A percentile compares a stretch with the other conserved stretches of the same genome.
These are phyloP conservation scores for Xylaria sp. DNA, from an alignment of 2,329 filamentous ascomycete genomes.

Conservation along the genomic window DNA sequence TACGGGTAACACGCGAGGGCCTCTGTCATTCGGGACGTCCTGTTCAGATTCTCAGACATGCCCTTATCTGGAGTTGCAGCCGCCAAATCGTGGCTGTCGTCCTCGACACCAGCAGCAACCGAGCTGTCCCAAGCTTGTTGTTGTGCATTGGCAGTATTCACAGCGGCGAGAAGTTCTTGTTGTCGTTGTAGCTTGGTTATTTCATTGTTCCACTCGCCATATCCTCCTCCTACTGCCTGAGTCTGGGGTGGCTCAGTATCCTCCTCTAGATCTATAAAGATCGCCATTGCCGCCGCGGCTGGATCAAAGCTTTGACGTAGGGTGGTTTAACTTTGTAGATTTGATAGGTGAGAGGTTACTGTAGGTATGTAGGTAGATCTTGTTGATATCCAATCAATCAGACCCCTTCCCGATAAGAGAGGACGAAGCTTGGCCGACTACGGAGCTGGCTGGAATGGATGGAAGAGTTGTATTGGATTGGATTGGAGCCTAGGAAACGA, in stretches of 20 bases:
- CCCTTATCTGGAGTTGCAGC: conserved; percentile 3
- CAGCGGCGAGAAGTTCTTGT: conserved; percentile 23
- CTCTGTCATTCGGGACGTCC: conserved; percentile 64
- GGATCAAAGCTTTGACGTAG: too few relatives aligned
- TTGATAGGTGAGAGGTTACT: too few relatives aligned
- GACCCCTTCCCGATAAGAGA: conserved; percentile 13
- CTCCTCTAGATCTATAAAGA: conserved; percentile 30
- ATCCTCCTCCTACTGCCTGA: background rate
- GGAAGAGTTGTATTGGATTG: background rate
- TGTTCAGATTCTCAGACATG: conserved; percentile 54
- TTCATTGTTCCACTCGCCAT: conserved; percentile 23
- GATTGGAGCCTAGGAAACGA: too few relatives aligned
- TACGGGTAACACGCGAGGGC: conserved; percentile 73
- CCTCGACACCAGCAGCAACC: background rate
- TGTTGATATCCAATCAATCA: background rate
- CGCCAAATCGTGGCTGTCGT: background rate
- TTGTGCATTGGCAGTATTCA: conserved; percentile 7
- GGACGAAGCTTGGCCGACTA: conserved; percentile 13
- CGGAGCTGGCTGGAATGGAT: conserved; percentile 5
- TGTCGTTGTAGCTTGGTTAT: conserved; percentile 24
- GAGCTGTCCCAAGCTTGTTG: conserved; percentile 2
- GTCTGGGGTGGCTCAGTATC: conserved; percentile 23
- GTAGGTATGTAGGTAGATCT: background rate
- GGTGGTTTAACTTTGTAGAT: too few relatives aligned
- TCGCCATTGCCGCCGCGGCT: conserved; percentile 17